phyloP scores from a whole-genome alignment of 1,139 yeast genomes.

The Geotrichum reessii region DNA sequence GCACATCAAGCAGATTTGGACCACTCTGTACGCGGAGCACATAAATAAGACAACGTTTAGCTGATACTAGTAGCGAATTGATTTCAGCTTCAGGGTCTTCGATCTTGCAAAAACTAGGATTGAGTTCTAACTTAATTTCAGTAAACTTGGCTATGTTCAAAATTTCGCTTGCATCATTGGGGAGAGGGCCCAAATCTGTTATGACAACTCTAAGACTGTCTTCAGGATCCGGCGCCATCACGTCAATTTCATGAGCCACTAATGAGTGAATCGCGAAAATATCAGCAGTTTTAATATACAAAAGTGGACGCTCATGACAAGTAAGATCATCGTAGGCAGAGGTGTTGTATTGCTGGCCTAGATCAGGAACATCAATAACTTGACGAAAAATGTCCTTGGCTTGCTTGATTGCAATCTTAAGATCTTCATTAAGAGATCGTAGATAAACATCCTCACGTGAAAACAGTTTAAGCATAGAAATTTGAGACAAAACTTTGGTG shows the following conservation, averaged over 20 bases:
- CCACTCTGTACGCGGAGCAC: constrained; percentile 78
- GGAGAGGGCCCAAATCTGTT: constrained; percentile 40
- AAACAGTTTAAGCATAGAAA: constrained; percentile 64
- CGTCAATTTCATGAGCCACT: constrained; percentile 49
- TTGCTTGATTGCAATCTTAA: constrained; percentile 47
- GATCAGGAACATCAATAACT: constrained; percentile 51
- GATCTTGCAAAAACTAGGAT: constrained; percentile 38
- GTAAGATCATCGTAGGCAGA: constrained; percentile 68
- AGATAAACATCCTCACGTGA: constrained; percentile 56
- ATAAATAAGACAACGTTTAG: constrained; percentile 73
- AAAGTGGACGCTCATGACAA: constrained; percentile 57
- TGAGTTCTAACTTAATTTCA: constrained; percentile 40
- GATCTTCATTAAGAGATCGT: constrained; percentile 74
- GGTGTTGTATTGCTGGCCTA: constrained; percentile 58
- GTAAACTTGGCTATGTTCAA: constrained; percentile 38
- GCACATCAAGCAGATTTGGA: constrained; percentile 61
- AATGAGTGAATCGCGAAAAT: constrained; percentile 58
- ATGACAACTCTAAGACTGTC: constrained; percentile 53
- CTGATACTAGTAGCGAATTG: constrained; percentile 60
- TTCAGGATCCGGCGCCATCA: constrained; percentile 42
- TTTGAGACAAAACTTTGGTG: constrained; percentile 56
- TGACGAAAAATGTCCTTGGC: constrained; percentile 43
- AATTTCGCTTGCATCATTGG: constrained; percentile 43
- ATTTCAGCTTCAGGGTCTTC: constrained; percentile 40
- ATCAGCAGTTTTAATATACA: constrained; percentile 59